Base-by-base conservation (phyloP, 2,329 filamentous ascomycete genomes). In the Fusarium robinianum region DNA sequence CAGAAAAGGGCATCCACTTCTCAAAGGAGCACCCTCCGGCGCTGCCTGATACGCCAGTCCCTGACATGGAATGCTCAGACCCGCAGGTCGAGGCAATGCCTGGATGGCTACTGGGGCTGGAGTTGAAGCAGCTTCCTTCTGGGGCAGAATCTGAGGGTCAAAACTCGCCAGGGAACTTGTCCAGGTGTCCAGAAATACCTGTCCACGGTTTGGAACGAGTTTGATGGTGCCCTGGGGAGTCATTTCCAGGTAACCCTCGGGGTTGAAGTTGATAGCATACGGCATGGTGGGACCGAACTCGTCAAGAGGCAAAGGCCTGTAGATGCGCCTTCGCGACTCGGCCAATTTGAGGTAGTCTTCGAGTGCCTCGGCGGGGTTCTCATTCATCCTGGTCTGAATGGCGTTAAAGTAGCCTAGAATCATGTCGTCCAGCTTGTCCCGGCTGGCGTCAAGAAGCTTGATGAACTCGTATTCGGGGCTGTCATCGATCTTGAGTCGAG, bases 301-400 rank as follows among this genome's bases (percentile, higher is more conserved):
- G n/a, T 47, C 32, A 12, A 47, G 25, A 5, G 44, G 44, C 9
- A 47, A 18, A 8, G 44, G 44, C 21, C 37, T 19, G 21, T 47
- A 42, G 12, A 47, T 30, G 3, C 44, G 32, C 9, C 44, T 17
- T 11, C 38, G 44, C 8, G 44, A 42, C 19, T 47, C 38, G 6
- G 44, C 44, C 3, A 42, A 26, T 5, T n/a, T 25, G 6, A 47
- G 32, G 9, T 47, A 31, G 19, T 41, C 31, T 8, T 11, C 8
- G 4, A 47, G 17, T 5, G 37, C 25, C n/a, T 11, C 17, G 8
- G 27, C 22, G 22, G 34, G 33, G n/a, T 23, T 12, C 2, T 25
- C 17, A 7, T 8, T 14, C 4, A 44, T 16, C 12, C 27, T 18
- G 6, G 10, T 16, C 5, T 18, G 14, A 5, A 40, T n/a, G 5